Evolutionary conservation across 345 rosid genomes (phyloP), one percentile per base, ranked within the genome.

Genomic region (Sonneratia alba): DNA sequence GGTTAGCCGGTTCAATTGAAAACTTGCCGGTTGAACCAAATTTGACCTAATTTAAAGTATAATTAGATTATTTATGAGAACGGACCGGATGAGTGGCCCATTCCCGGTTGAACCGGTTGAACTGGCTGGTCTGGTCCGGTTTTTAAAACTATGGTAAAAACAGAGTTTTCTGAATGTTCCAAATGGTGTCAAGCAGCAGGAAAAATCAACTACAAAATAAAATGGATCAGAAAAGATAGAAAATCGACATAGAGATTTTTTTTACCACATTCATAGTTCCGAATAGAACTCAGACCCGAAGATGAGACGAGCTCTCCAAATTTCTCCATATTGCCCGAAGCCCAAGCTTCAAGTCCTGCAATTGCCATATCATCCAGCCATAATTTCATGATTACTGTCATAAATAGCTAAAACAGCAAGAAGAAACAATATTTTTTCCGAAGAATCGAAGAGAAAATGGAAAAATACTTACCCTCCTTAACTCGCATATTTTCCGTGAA

Each of bases 241-340:
- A 13, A 32, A n/a, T 21, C 3, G 59, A 42, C 22, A 4, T 38
- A 49, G 22, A 36, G 19, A 24, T 40, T 72, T 55, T 55, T 51
- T 69, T 42, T 87, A 91, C 96, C 97, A 22, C 96, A 94, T 89
- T 94, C 97, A 73, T 94, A 88, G 80, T 91, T 94, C 73, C 81
- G 74, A 66, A 90, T 94, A 40, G 96, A 94, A 85, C 98, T 94
- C 78, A 87, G 80, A 71, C 97, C 97, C 14, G 98, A 91, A 15
- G 89, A 91, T 75, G 98, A 88, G 64, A 94, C 84, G 63, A 94
- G 88, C 77, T 81, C 81, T 67, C 96, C 98, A 63, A 91, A 89
- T 32, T 84, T 85, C 78, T 85, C 77, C 78, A 89, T 66, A 66
- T 87, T 76, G 16, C 93, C 97, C 14, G 88, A 83, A 71, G 87